Base-by-base conservation (phyloP, 345 rosid genomes). In the Clarkia xantiana region DNA sequence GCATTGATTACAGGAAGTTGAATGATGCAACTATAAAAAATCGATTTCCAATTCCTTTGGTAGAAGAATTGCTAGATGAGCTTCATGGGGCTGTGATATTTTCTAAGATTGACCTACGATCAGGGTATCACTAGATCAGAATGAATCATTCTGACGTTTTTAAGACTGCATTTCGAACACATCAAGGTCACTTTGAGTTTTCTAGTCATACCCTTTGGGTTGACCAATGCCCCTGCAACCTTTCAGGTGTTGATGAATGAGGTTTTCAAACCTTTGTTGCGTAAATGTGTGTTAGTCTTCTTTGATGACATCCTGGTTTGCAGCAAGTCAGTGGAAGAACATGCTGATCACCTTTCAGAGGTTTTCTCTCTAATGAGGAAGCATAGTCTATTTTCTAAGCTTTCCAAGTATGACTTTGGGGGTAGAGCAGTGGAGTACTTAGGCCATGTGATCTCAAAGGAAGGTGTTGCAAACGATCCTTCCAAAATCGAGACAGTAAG, bases 291-390 rank as follows among this genome's bases (percentile, higher is more conserved):
- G 4, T 15, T 17, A 3, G 56, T 53, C 1, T 53, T 53, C 15
- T 53, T 53, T 9, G 56, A 53, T 7, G 46, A 53, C 36, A 53
- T 53, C 6, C 20, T 53, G 1, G 18, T 53, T 3, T 40, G 40
- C 10, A 53, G 45, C n/a, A 18, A 2, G 14, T 9, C 10, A 0
- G 3, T 12, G 2, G 23, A 1, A 7, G 14, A 17, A 4, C 56
- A 53, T 15, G 2, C 13, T 4, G 56, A 40, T 7, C 46, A 53
- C 15, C 18, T 52, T 6, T 11, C 15, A 6, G 3, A 9, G 13
- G 36, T 22, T 5, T 9, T 53, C 1, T 5, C 2, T 1, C 34
- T 40, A 0, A 11, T 53, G 5, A 0, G 47, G 14, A 3, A 12
- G 0, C n/a, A 40, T 3, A 6, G 14, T 7, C 23, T 53, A 7